phyloP scores from a whole-genome alignment of 2,329 filamentous ascomycete genomes.

The Coleophoma cylindrospora region DNA sequence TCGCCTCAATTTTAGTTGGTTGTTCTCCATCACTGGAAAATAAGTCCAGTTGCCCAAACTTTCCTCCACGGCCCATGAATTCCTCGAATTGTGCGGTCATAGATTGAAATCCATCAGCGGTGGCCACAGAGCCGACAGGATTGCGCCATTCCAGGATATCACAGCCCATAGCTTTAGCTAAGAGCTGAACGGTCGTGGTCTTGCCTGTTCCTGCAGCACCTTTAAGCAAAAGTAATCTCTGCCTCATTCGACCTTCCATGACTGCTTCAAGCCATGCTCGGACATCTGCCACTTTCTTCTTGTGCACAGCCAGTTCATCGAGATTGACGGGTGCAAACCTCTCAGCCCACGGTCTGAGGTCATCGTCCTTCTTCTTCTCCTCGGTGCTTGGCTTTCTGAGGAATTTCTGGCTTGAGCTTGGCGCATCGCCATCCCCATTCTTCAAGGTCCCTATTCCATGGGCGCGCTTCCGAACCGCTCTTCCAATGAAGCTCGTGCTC shows the following conservation, averaged over 20 bases:
- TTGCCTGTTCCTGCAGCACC: conserved; percentile 90
- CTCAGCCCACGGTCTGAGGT: conserved; percentile 80
- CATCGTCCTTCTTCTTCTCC: conserved; percentile 35
- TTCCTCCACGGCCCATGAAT: conserved; percentile 77
- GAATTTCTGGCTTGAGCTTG: conserved; percentile 42
- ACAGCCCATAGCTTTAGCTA: conserved; percentile 72
- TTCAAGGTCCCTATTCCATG: conserved; percentile 30
- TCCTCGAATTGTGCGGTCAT: conserved; percentile 83
- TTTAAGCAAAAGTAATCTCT: conserved; percentile 79
- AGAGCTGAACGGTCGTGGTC: conserved; percentile 76
- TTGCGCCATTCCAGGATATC: conserved; percentile 90
- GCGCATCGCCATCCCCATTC: conserved; percentile 13
- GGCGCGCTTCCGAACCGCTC: conserved; percentile 49
- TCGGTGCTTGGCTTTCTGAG: conserved; percentile 33
- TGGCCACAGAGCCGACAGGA: conserved; percentile 56
- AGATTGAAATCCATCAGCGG: conserved; percentile 60
- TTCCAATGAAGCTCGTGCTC: conserved; percentile 48
- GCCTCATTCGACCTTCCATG: conserved; percentile 55
- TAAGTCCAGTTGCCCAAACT: conserved; percentile 66
- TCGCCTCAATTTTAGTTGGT: conserved; percentile 22
- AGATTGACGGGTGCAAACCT: conserved; percentile 70
- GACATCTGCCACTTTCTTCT: conserved; percentile 87
- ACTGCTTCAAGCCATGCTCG: conserved; percentile 76
- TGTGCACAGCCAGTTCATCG: conserved; percentile 88
- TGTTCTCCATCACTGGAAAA: conserved; percentile 21